These are phyloP conservation scores for Rubus idaeus DNA, from an alignment of 306 rosid species.

Conservation along the genomic window DNA sequence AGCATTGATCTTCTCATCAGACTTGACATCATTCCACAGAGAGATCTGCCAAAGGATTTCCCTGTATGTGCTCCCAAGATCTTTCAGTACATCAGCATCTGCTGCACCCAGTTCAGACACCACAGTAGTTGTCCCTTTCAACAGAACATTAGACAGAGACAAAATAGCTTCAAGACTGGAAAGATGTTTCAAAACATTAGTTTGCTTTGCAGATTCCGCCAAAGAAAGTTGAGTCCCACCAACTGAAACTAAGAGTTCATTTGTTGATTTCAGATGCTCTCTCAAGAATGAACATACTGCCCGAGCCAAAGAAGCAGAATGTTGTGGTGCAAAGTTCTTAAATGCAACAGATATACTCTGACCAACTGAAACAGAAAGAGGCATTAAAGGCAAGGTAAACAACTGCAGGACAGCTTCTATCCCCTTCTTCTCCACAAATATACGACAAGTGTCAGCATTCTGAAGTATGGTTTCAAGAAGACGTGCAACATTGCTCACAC, in stretches of 20 bases:
- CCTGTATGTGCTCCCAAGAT: slow-evolving; percentile 78
- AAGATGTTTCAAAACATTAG: slow-evolving; percentile 69
- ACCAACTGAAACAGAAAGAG: slow-evolving; percentile 75
- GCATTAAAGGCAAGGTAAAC: slow-evolving; percentile 84
- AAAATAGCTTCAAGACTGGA: slow-evolving; percentile 85
- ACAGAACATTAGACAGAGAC: slow-evolving; percentile 69
- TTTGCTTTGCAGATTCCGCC: slow-evolving; percentile 64
- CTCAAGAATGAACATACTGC: slow-evolving; percentile 79
- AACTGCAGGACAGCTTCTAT: slow-evolving; percentile 87
- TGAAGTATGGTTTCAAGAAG: slow-evolving; percentile 93
- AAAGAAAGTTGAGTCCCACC: slow-evolving; percentile 79
- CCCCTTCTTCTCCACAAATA: slow-evolving; percentile 94
- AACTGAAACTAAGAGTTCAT: slow-evolving; percentile 70
- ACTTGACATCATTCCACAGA: slow-evolving; percentile 73
- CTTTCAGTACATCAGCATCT: slow-evolving; percentile 89
- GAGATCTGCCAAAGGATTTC: slow-evolving; percentile 93
- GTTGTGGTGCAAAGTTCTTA: slow-evolving; percentile 92
- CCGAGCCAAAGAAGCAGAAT: slow-evolving; percentile 87
- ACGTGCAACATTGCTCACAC: slow-evolving; percentile 84
- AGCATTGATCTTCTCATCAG: slow-evolving; percentile 65
- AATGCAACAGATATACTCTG: slow-evolving; percentile 85
- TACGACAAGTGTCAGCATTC: slow-evolving; percentile 93
- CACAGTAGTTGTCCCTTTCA: slow-evolving; percentile 84
- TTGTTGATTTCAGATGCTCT: slow-evolving; percentile 82
- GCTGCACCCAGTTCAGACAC: slow-evolving; percentile 82